Conservation (phyloP, 2,329 filamentous ascomycete species). For the Sclerotinia glacialis region DNA sequence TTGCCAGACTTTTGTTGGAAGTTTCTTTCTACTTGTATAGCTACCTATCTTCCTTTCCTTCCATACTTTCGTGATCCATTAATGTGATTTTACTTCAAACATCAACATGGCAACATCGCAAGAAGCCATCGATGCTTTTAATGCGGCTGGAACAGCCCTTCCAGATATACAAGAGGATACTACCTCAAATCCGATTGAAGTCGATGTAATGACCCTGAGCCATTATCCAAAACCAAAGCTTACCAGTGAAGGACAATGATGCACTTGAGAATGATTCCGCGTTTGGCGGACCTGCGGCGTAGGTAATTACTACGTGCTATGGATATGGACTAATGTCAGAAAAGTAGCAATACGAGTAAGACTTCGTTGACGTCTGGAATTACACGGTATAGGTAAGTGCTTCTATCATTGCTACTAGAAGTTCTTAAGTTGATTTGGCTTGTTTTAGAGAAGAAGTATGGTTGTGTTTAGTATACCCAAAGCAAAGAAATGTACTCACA, state of each 20-base stretch:
- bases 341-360: constrained; percentile 17
- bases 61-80: neutral
- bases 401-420: neutral
- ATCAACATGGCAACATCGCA: constrained; percentile 16
- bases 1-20: neutral
- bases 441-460: constrained; percentile 16
- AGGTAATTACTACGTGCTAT: neutral
- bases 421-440: neutral
- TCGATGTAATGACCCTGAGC: constrained; percentile 11
- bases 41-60: neutral
- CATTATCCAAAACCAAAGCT: neutral
- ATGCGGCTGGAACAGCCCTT: neutral
- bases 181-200: constrained; percentile 1
- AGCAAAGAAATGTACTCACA: neutral
- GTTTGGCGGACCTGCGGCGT: constrained; percentile 11
- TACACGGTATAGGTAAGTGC: constrained; percentile 22
- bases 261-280: constrained; percentile 14
- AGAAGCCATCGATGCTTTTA: constrained; percentile 12
- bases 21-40: neutral
- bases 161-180: neutral
- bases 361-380: constrained; percentile 26
- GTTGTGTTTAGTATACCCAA: neutral
- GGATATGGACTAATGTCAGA: neutral
- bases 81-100: neutral
- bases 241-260: constrained; percentile 10